Base-by-base conservation (phyloP, 2,329 filamentous ascomycete species). In the Diaporthe vexans region DNA sequence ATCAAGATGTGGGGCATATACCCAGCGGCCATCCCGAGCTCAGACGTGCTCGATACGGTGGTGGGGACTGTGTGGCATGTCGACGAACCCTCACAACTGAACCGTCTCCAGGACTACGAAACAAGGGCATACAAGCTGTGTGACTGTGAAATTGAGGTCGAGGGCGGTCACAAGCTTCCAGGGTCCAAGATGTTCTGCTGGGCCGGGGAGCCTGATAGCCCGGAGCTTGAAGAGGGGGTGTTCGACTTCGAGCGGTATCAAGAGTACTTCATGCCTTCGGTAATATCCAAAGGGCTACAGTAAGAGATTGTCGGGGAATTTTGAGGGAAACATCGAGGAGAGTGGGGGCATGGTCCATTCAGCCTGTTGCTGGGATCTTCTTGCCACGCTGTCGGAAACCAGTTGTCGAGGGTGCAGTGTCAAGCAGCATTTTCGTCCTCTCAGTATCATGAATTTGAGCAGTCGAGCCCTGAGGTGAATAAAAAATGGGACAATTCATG, bases 1-100 rank as follows among this genome's bases (percentile, higher is more conserved):
- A 19, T 40, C 35, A 59, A 59, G 57, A 43, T 59, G 35, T 59
- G 57, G 57, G 57, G 35, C n/a, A 24, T 59, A 17, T 59, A 59
- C 17, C 57, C 57, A 59, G 37, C 57, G 15, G 57, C 13, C n/a
- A 17, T 43, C 15, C 57, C 35, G n/a, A n/a, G 24, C 15, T 24
- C 57, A 13, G n/a, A 43, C 35, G 4, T 17, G n/a, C 13, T 19
- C 4, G 57, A n/a, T 3, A 29, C 21, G 6, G 35, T 59, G n/a
- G 33, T 15, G 6, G 35, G 57, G 19, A 59, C 57, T 11, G 35
- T 43, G 57, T 43, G 57, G 57, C 15, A 59, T n/a, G 37, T 7
- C 10, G 33, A 40, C 1, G 33, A 59, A 4, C 2, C 33, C 0
- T 59, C 33, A 19, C 57, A 59, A n/a, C 10, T 40, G 21, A 10